Evolutionary conservation across 2,329 filamentous ascomycete species (phyloP).

Genomic region (Paramyrothecium sp.): DNA sequence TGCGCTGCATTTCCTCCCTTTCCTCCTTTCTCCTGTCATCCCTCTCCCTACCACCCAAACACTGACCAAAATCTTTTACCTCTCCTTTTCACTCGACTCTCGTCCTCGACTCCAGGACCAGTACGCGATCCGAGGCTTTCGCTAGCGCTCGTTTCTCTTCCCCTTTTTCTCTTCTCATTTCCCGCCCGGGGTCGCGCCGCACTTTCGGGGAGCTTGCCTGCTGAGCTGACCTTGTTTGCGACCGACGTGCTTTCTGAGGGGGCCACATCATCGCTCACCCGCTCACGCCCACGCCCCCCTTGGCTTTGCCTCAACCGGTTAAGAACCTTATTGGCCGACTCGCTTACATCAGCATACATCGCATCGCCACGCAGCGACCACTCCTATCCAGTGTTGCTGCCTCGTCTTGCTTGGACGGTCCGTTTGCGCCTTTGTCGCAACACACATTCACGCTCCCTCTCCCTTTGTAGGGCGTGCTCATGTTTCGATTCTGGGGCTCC

Average conservation of each 20-base stretch:
- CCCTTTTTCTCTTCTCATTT: constrained; percentile 10
- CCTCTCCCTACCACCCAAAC: constrained; percentile 16
- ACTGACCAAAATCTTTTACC: constrained; percentile 8
- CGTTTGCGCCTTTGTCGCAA: constrained; percentile 14
- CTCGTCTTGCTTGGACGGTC: not conserved
- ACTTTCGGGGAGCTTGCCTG: constrained; percentile 5
- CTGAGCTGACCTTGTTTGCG: constrained; percentile 19
- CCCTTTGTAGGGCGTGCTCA: constrained; percentile 41
- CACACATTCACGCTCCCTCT: constrained; percentile 13
- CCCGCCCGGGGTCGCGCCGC: not conserved
- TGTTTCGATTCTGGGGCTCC: constrained; percentile 62
- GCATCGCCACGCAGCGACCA: constrained; percentile 7
- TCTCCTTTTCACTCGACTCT: constrained; percentile 12
- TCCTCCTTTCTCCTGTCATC: constrained; percentile 15
- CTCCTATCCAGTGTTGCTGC: constrained; percentile 10
- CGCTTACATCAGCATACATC: constrained; percentile 4
- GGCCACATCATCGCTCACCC: constrained; percentile 30
- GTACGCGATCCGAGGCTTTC: constrained; percentile 39
- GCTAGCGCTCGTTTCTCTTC: constrained; percentile 43
- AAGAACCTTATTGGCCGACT: constrained; percentile 8
- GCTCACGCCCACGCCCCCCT: not conserved
- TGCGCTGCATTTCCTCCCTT: constrained; percentile 4
- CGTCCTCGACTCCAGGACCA: constrained; percentile 11
- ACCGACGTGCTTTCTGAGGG: constrained; percentile 21
- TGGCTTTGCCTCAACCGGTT: not conserved